Evolutionary conservation across 2,329 filamentous ascomycete species (phyloP).

Genomic region (Acephala macrosclerotiorum): DNA sequence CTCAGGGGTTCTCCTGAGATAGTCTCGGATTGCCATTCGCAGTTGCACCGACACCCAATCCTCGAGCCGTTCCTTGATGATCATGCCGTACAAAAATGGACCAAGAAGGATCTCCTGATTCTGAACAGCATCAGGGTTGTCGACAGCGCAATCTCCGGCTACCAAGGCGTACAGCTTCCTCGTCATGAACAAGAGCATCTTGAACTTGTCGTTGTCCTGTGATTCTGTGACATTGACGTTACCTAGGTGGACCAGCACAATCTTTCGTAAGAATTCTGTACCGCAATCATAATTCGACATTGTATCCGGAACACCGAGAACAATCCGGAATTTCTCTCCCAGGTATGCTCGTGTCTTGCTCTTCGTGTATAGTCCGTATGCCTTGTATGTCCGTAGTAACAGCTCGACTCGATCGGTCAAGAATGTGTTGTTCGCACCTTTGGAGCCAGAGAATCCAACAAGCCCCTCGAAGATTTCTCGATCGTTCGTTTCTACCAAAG

Average conservation of each 20-base stretch:
- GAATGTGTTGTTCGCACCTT: conserved; percentile 87
- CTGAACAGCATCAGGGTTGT: conserved; percentile 96
- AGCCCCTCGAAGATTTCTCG: conserved; percentile 95
- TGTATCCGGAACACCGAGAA: conserved; percentile 83
- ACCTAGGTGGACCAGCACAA: conserved; percentile 91
- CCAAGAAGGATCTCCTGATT: conserved; percentile 95
- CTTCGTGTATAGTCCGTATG: conserved; percentile 83
- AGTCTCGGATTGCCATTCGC: conserved; percentile 62
- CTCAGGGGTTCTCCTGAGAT: conserved; percentile 61
- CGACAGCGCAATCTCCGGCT: conserved; percentile 88
- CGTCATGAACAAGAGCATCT: conserved; percentile 93
- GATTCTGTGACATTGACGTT: conserved; percentile 83
- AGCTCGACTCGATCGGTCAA: conserved; percentile 94
- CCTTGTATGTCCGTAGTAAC: conserved; percentile 90
- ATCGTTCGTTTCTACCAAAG: conserved; percentile 94
- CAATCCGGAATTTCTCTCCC: conserved; percentile 88
- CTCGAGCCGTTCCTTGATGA: conserved; percentile 92
- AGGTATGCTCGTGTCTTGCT: conserved; percentile 85
- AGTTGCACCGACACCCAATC: conserved; percentile 75
- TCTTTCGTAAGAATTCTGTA: conserved; percentile 86
- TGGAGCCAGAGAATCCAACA: conserved; percentile 78
- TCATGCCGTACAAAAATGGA: conserved; percentile 92
- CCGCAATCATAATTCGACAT: conserved; percentile 90
- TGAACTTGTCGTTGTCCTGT: conserved; percentile 92
- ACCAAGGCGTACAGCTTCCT: conserved; percentile 93